Evolutionary conservation across 495 filamentous ascomycete genomes (phyloP), one percentile per base, ranked within the genome.

Genomic region (Parathielavia appendiculata): DNA sequence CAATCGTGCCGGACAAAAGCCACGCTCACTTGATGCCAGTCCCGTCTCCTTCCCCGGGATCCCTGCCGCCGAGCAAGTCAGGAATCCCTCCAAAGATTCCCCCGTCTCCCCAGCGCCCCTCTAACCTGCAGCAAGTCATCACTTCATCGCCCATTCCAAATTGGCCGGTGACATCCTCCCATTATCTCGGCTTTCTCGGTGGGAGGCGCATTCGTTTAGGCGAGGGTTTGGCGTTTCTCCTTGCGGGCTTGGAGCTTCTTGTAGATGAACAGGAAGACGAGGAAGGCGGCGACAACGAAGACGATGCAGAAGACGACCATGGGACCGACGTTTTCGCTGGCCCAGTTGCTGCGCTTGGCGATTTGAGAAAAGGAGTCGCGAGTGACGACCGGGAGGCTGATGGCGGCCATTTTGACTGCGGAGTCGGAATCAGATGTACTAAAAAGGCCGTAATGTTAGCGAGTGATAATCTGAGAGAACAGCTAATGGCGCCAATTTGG

Each of bases 251-350:
- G 50, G 9, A 78, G 6, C 62, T 66, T 64, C 68, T 74, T 79
- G 60, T 69, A 68, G 63, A 82, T 72, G 65, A 69, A 73, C 35
- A 84, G 69, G 13, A 54, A 54, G 46, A 77, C 57, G 41, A 85
- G 64, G 54, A 77, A 72, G 56, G 76, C 58, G 46, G 48, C 75
- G 64, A 85, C 79, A 50, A 81, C 60, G 64, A 75, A 79, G 59
- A 83, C 74, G 59, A 84, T 79, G 66, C 74, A 79, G 74, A 84
- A 83, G 47, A 83, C 81, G 63, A 81, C 72, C 44, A 83, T 74
- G 62, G 83, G 80, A 69, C 81, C 82, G 20, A 75, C 67, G 68
- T 84, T 77, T 48, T 71, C 59, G 32, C 59, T 36, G 39, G 79
- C 69, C 71, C 74, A 85, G 73, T 79, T 81, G 51, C 66, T 63